These are phyloP conservation scores for Aspergillus avenaceus DNA, from an alignment of 495 filamentous ascomycete genomes.

Conservation along the genomic window DNA sequence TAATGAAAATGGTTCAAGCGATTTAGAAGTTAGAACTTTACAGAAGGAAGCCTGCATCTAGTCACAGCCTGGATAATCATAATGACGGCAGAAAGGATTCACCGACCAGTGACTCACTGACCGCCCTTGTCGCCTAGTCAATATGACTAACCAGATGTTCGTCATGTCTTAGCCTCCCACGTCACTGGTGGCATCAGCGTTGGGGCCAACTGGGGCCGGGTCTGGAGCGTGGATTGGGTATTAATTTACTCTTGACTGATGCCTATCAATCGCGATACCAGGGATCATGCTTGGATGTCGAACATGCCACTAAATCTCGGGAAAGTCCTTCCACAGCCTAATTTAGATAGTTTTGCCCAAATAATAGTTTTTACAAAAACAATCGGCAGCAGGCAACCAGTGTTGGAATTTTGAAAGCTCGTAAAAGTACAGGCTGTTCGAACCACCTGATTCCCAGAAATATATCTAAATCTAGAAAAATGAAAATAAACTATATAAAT, in stretches of 20 bases:
- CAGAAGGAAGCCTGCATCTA: too few relatives aligned
- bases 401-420: too few relatives aligned
- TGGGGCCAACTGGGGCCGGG: neutral
- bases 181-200: neutral
- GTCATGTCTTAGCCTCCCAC: neutral
- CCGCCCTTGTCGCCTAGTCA: neutral
- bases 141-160: neutral
- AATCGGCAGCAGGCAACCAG: too few relatives aligned
- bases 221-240: neutral
- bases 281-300: neutral
- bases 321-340: neutral
- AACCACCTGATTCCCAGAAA: too few relatives aligned
- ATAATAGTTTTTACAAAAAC: neutral
- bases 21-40: neutral
- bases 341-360: neutral
- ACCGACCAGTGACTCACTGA: neutral
- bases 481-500: too few relatives aligned
- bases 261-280: neutral
- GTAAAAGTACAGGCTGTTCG: too few relatives aligned
- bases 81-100: constrained; percentile 1
- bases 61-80: neutral
- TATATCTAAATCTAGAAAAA: too few relatives aligned
- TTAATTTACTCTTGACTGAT: neutral
- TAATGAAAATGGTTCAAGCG: neutral
- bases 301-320: neutral